Conservation (phyloP, 2,329 filamentous ascomycete genomes). For the Calonectria leucothoes region DNA sequence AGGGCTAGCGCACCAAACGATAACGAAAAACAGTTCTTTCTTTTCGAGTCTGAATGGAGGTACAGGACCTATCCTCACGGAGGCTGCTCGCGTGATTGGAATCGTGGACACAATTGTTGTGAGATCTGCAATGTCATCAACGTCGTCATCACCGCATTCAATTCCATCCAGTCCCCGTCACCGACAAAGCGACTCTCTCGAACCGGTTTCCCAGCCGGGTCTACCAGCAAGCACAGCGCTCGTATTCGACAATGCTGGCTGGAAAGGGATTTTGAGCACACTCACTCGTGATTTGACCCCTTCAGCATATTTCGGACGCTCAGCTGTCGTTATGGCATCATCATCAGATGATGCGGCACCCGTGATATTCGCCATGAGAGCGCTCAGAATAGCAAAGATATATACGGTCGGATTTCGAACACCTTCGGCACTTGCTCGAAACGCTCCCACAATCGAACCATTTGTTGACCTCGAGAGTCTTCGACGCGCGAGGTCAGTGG, state of each 20-base stretch:
- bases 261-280: slow-evolving; percentile 87
- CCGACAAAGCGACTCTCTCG: slow-evolving; percentile 43
- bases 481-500: slow-evolving; percentile 62
- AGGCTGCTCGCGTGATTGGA: slow-evolving; percentile 82
- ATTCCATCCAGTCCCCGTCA: slow-evolving; percentile 61
- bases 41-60: slow-evolving; percentile 63
- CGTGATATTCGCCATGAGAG: slow-evolving; percentile 82
- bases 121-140: slow-evolving; percentile 55
- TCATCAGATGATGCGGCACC: slow-evolving; percentile 81
- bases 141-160: slow-evolving; percentile 59
- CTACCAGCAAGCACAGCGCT: slow-evolving; percentile 66
- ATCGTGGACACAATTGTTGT: slow-evolving; percentile 86
- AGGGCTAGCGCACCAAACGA: slow-evolving; percentile 70
- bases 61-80: slow-evolving; percentile 71
- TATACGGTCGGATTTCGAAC: slow-evolving; percentile 87
- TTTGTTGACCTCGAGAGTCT: slow-evolving; percentile 80
- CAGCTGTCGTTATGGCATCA: slow-evolving; percentile 80
- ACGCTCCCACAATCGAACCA: slow-evolving; percentile 77
- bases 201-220: slow-evolving; percentile 44
- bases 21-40: slow-evolving; percentile 67
- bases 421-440: slow-evolving; percentile 68
- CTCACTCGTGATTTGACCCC: slow-evolving; percentile 85
- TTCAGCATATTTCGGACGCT: slow-evolving; percentile 80
- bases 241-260: slow-evolving; percentile 84
- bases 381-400: slow-evolving; percentile 80